Evolutionary conservation across 257 asterid genomes (phyloP), one percentile per base, ranked within the genome.

Genomic region (Ajuga chamaepitys): DNA sequence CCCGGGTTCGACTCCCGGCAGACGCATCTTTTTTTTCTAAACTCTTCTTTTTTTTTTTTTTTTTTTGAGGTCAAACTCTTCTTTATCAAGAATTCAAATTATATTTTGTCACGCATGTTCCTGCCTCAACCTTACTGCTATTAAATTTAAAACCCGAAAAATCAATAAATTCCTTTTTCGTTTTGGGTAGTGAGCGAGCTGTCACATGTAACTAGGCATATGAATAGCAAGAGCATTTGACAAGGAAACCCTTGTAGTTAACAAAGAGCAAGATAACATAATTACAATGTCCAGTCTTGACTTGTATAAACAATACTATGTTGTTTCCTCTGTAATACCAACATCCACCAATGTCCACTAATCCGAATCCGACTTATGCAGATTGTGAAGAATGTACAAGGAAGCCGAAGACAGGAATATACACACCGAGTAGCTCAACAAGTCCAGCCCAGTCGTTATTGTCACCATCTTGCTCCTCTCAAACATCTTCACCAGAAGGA

Each of bases 1-100:
- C 91, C 94, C 91, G 97, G 98, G 97, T 89, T 92, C 93, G 95
- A 92, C 97, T 83, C 91, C 83, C 91, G 87, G 91, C 91, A 82
- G 40, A 84, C 87, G 87, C 91, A 9, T 4, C 9, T n/a, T 35
- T 26, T 54, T 1, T 38, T n/a, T n/a, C n/a, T n/a, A n/a, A n/a
- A n/a, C n/a, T n/a, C n/a, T n/a, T n/a, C n/a, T n/a, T n/a, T n/a
- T n/a, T n/a, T n/a, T n/a, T n/a, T n/a, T n/a, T n/a, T n/a, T n/a
- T n/a, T n/a, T n/a, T n/a, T n/a, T n/a, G n/a, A n/a, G n/a, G n/a
- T n/a, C n/a, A n/a, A n/a, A n/a, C n/a, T n/a, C n/a, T n/a, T n/a
- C n/a, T n/a, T n/a, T n/a, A n/a, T n/a, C n/a, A n/a, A n/a, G n/a
- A n/a, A n/a, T n/a, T n/a, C n/a, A n/a, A n/a, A n/a, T n/a, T n/a